Evolutionary conservation across 768 basidiomycete species (phyloP).

Genomic region (Chalciporus piperatus): DNA sequence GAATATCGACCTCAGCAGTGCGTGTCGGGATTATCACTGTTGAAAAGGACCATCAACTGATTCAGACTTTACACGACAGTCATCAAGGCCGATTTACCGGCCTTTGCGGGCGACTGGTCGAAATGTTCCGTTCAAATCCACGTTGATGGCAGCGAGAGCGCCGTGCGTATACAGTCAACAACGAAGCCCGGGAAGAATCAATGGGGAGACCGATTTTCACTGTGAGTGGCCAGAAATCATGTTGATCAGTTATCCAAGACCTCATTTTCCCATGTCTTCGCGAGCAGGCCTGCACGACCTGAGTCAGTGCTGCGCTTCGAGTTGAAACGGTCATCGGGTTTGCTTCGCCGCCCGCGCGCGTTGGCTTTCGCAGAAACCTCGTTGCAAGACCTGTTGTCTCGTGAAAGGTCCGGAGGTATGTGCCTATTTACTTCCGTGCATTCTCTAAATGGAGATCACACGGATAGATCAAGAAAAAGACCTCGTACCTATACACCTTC

Average conservation of each 20-base stretch:
- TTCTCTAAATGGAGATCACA: neutral
- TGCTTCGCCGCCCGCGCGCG: constrained; percentile 9
- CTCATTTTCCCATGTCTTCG: neutral
- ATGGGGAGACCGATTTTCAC: constrained; percentile 21
- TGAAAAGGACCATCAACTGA: neutral
- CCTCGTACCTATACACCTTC: constrained; percentile 14
- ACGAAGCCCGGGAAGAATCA: constrained; percentile 17
- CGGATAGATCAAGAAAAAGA: constrained; percentile 14
- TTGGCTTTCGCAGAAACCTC: constrained; percentile 15
- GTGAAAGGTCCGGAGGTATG: constrained; percentile 11
- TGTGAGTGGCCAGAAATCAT: constrained; percentile 12
- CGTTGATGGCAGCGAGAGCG: constrained; percentile 15
- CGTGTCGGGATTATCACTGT: neutral
- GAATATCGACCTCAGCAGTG: constrained; percentile 2
- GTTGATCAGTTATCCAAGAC: neutral
- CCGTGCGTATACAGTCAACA: constrained; percentile 13
- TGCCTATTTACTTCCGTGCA: neutral
- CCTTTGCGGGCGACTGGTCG: constrained; percentile 16
- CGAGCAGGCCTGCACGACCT: constrained; percentile 11
- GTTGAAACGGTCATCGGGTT: constrained; percentile 17
- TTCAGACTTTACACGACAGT: constrained; percentile 6
- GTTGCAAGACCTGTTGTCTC: constrained; percentile 16
- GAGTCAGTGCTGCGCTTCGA: constrained; percentile 24
- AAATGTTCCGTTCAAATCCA: constrained; percentile 24
- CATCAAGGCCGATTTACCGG: constrained; percentile 25